Evolutionary conservation across 306 rosid species (phyloP).

Genomic region (Prunus kanzakura): DNA sequence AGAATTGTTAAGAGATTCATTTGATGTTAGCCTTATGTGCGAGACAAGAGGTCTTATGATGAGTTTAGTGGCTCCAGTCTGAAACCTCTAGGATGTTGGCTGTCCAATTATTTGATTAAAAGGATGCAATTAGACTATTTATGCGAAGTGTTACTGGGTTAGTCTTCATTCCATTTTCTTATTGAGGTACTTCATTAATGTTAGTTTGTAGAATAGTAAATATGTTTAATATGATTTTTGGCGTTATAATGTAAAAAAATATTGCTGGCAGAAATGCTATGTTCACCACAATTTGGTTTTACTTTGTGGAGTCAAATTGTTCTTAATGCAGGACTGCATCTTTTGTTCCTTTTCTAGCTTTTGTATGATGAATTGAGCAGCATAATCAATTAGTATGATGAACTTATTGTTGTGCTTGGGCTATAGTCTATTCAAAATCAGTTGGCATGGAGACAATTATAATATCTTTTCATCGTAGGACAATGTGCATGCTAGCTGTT

Average conservation of each 20-base stretch:
- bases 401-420: background rate
- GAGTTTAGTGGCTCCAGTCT: background rate
- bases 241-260: background rate
- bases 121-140: background rate
- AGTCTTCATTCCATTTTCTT: background rate
- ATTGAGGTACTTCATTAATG: background rate
- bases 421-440: background rate
- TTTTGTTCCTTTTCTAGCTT: background rate
- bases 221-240: background rate
- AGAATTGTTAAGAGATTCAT: background rate
- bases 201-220: background rate
- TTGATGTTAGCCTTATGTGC: background rate
- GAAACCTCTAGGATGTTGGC: background rate
- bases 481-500: background rate
- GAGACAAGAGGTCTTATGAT: background rate
- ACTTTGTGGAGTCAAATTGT: background rate
- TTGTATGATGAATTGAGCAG: background rate
- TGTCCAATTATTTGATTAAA: background rate
- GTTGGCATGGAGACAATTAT: background rate
- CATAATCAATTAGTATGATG: background rate
- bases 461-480: background rate
- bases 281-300: background rate
- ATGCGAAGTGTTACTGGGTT: background rate
- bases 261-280: background rate
- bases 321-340: background rate